These are phyloP conservation scores for Alternaria longipes DNA, from an alignment of 2,329 filamentous ascomycete species.

Conservation along the genomic window DNA sequence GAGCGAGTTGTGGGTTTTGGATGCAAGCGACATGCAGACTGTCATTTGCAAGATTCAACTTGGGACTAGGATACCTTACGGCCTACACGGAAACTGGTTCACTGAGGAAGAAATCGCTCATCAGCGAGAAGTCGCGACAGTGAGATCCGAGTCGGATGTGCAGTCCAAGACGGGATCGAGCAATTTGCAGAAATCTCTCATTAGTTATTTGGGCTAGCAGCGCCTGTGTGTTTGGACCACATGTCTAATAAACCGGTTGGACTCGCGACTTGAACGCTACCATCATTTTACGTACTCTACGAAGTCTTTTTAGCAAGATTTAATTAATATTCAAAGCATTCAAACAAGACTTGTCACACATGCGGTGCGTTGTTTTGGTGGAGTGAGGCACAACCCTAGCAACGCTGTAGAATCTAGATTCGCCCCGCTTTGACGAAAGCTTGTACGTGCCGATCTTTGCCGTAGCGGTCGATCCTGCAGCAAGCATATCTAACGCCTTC, in stretches of 20 bases:
- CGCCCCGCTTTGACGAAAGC: conserved; percentile 1
- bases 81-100: conserved; percentile 61
- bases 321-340: conserved; percentile 6
- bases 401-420: background rate
- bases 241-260: background rate
- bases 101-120: conserved; percentile 44
- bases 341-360: background rate
- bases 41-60: conserved; percentile 67
- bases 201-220: conserved; percentile 21
- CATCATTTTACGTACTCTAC: background rate
- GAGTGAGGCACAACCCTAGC: background rate
- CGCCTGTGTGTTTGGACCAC: conserved; percentile 7
- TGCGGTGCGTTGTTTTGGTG: background rate
- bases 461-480: background rate
- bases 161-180: conserved; percentile 14
- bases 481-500: background rate
- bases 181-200: conserved; percentile 21
- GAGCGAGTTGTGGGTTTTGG: conserved; percentile 74
- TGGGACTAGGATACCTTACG: conserved; percentile 75
- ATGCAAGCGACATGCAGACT: conserved; percentile 69
- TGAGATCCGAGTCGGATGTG: conserved; percentile 29
- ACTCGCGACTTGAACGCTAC: background rate
- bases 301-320: background rate
- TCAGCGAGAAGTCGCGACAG: conserved; percentile 38
- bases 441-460: background rate